Percentiles rank a stretch among this genome's conserved stretches.
These are phyloP conservation scores for Dacryopinax primogenitus DNA, from an alignment of 768 basidiomycete genomes.

Conservation along the genomic window DNA sequence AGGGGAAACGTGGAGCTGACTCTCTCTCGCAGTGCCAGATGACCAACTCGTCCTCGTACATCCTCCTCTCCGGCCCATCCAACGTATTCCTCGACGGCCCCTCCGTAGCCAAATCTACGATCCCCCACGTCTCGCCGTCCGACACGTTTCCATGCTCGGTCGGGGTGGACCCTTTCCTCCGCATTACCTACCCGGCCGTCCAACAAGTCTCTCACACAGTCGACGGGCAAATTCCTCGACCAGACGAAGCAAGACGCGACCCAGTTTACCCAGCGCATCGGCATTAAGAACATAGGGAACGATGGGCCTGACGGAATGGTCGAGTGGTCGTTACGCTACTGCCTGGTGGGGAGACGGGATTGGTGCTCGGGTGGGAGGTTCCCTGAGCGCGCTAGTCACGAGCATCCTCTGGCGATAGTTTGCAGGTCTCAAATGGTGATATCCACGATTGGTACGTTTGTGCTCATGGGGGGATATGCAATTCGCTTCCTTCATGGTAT, in stretches of 20 bases:
- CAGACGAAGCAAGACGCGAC: conserved; percentile 12
- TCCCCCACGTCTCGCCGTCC: conserved; percentile 37
- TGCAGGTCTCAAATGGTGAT: too few species aligned
- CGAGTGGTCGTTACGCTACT: too few species aligned
- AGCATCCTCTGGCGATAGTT: too few species aligned
- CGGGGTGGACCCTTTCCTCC: conserved; percentile 29
- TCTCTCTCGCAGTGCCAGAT: conserved; percentile 32
- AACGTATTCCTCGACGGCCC: conserved; percentile 45
- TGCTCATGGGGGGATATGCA: too few species aligned
- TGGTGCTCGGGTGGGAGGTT: too few species aligned
- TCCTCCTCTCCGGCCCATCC: conserved; percentile 42
- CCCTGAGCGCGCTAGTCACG: too few species aligned
- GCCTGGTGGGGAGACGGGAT: too few species aligned
- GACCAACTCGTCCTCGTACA: conserved; percentile 46
- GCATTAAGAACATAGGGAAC: conserved; percentile 18
- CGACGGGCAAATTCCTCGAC: conserved; percentile 10
- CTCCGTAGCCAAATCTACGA: conserved; percentile 43
- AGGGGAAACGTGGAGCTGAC: background rate
- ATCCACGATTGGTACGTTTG: too few species aligned
- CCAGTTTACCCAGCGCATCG: conserved; percentile 15
- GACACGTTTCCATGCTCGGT: conserved; percentile 46
- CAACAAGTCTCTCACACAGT: conserved; percentile 12
- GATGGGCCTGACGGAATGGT: too few species aligned
- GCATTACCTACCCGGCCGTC: conserved; percentile 27
- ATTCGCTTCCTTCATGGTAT: too few species aligned